Base-by-base conservation (phyloP, 345 rosid genomes). In the Zanthoxylum bungeanum region DNA sequence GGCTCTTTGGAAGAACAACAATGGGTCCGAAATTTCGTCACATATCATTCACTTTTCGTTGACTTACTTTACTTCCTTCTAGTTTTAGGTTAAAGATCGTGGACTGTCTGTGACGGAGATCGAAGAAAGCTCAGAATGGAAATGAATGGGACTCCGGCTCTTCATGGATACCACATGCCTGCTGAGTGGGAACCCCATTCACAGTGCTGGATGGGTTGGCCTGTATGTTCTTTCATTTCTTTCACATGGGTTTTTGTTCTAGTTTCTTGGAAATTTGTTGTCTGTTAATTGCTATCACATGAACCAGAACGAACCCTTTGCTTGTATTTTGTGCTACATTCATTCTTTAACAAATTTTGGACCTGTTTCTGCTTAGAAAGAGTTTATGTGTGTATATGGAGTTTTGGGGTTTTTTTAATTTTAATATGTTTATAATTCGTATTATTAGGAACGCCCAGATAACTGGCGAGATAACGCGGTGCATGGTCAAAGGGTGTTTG, bases 141-240 rank as follows among this genome's bases (percentile, higher is more conserved):
- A n/a, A 33, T 82, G 78, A 57, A 73, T 12, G 97, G 80, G 22
- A 68, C 89, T 46, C 98, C 98, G 36, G 80, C 64, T 69, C 65
- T 66, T 50, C 88, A 81, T 71, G 97, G 98, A 46, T 92, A 34
- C 65, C 79, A 60, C 66, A 95, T 95, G 99, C 98, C 98, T 73
- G 99, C 98, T 58, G 98, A 95, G 79, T 95, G 98, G 98, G 98
- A 90, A 73, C 74, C 85, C 71, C 99, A 95, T 78, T 89, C 92
- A 0, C 93, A 82, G 72, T 80, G 88, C 76, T 95, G 99, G 99
- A 90, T 92, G 82, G 99, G 97, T 40, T 92, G 99, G 99, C 99
- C 99, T 74, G 99, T 95, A 79, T 79, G 71, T 36, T 19, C 22
- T 60, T 33, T 36, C 33, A 7, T 11, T 53, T 61, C 34, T 39